Percentiles rank a stretch among this genome's conserved stretches.
Evolutionary conservation across 2,329 filamentous ascomycete species (phyloP).

Genomic region (Beauveria brongniartii): DNA sequence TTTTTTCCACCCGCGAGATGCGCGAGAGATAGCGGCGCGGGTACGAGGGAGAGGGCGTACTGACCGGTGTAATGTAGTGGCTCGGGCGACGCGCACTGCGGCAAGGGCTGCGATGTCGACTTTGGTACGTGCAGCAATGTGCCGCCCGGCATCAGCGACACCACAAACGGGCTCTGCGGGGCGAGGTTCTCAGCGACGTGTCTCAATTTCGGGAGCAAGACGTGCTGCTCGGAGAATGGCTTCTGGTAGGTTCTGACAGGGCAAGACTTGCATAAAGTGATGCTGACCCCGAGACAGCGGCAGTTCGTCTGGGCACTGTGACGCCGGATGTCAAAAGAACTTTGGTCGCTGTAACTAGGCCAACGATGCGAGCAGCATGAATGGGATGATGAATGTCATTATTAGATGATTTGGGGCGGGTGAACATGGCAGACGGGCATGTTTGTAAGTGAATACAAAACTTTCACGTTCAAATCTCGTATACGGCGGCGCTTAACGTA

Average conservation of each 20-base stretch:
- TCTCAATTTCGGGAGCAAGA: conserved; percentile 22
- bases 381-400: background rate
- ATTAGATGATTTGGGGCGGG: background rate
- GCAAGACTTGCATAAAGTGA: background rate
- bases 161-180: conserved; percentile 31
- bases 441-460: background rate
- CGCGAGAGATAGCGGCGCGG: background rate
- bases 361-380: background rate
- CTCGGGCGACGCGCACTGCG: conserved; percentile 25
- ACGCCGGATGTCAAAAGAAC: conserved; percentile 24
- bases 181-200: conserved; percentile 24
- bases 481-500: background rate
- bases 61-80: conserved; percentile 18
- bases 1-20: no score
- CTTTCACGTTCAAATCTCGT: background rate
- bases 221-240: conserved; percentile 29
- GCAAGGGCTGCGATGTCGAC: conserved; percentile 29
- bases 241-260: conserved; percentile 23
- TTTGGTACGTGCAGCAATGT: conserved; percentile 26
- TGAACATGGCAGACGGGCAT: background rate
- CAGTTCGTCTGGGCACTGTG: conserved; percentile 19
- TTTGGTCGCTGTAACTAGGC: conserved; percentile 25
- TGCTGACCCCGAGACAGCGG: background rate
- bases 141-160: conserved; percentile 18
- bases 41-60: background rate